Evolutionary conservation across 2,329 filamentous ascomycete species (phyloP), one percentile per base, ranked within the genome.

Genomic region (Cytospora piceicola): DNA sequence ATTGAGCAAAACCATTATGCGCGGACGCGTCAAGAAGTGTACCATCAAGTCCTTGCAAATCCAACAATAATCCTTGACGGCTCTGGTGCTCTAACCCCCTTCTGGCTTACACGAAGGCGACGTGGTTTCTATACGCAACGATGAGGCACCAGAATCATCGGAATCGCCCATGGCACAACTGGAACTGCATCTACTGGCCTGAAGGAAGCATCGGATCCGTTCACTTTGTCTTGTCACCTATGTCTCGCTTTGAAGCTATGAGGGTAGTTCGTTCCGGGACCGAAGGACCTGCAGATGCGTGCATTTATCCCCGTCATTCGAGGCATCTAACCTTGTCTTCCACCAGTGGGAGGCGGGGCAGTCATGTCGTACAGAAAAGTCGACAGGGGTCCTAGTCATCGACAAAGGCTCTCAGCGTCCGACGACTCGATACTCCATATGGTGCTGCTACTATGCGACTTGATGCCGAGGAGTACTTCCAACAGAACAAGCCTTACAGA

Each of bases 321-420:
- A 34, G 42, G 54, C 24, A 32, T 58, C n/a, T 24, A 63, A 63
- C 55, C 61, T 63, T 63, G 61, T 53, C 42, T 30, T 24, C 22
- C 39, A 20, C 61, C 46, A 51, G 20, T 49, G 36, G 32, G 46
- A 58, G 24, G 62, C 58, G 65, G 58, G 62, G 65, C 30, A 59
- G 60, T 46, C 66, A 60, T 67, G 66, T 67, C 59, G 59, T 53
- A 66, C 66, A 63, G 63, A n/a, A 57, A 46, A 46, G 30, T 63
- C 24, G 54, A 62, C 55, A 58, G 49, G 51, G 59, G 34, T 36
- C 24, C 51, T 29, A 51, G 22, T 51, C 59, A 53, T 60, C 52
- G 55, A 63, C 36, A 53, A 36, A 29, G 56, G 51, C 32, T 46
- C 32, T 32, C 61, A 29, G 63, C 58, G 58, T 58, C 63, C 58